These are phyloP conservation scores for Zymoseptoria crescenta DNA, from an alignment of 2,329 filamentous ascomycete genomes.

Conservation along the genomic window DNA sequence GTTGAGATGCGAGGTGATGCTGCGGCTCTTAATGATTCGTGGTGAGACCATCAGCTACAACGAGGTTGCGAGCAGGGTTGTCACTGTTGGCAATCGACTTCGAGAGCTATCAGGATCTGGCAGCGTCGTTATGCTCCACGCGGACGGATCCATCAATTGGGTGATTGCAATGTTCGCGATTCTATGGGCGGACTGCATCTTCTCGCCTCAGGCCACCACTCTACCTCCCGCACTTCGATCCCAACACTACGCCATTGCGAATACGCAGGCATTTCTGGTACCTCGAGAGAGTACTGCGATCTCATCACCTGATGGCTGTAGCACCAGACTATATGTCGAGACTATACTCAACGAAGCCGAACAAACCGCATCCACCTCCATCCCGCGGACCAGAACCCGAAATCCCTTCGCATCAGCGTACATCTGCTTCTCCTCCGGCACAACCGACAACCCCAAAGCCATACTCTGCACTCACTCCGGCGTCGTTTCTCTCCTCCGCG, in stretches of 20 bases:
- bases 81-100: not conserved
- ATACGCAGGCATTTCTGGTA: constrained; percentile 1
- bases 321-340: not conserved
- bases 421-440: constrained; percentile 4
- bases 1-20: not conserved
- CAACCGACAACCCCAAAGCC: constrained; percentile 2
- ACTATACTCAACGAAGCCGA: not conserved
- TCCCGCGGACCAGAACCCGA: not conserved
- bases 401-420: not conserved
- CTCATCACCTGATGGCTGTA: not conserved
- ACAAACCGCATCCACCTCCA: no score
- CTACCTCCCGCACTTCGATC: constrained; percentile 1
- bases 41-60: not conserved
- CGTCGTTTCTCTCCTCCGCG: not conserved
- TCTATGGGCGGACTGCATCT: constrained; percentile 2
- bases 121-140: constrained; percentile 2
- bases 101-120: not conserved
- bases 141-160: constrained; percentile 4
- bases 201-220: constrained; percentile 1
- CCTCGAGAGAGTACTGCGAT: not conserved
- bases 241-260: not conserved
- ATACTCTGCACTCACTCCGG: constrained; percentile 1
- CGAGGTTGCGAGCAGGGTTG: not conserved
- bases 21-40: not conserved
- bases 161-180: constrained; percentile 1